Evolutionary conservation across 495 filamentous ascomycete species (phyloP), one percentile per base, ranked within the genome.

Genomic region (Peziza echinospora): DNA sequence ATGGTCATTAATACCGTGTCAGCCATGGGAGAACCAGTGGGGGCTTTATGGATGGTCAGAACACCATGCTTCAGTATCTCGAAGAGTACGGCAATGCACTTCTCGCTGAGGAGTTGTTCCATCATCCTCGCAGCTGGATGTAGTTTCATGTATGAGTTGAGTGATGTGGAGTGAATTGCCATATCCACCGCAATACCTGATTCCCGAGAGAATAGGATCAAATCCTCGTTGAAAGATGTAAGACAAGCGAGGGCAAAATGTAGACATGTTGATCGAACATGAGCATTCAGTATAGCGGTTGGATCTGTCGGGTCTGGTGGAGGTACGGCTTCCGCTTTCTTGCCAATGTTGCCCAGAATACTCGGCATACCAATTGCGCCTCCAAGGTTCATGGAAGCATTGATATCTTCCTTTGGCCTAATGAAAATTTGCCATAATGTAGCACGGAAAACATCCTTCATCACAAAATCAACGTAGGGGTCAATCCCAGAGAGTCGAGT

Each of bases 51-150:
- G 39, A 96, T 67, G 44, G 78, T 73, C 8, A 64, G 61, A 17
- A 78, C 59, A 54, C 89, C 71, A 56, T 86, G 75, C 46, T 82
- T 75, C 28, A 84, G 73, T 10, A 76, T 73, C 44, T 74, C 67
- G 57, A 93, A 84, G 11, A 99, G 61, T 19, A 76, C 73, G 50
- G 70, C 70, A 46, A 93, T 70, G 21, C 93, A 83, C 51, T 82
- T 83, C 52, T 89, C 82, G 53, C 92, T 93, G 58, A 92, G 93
- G 60, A 96, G 70, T 82, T 91, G 96, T 60, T 96, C 91, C 75
- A 93, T 89, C 21, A 85, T 81, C 28, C 89, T 74, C 17, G 80
- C 75, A 53, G 93, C 94, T 7, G 89, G 84, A 63, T 99, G 89
- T 21, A 93, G 69, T 5, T 76, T 72, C 47, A 84, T 71, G 53